Conservation (phyloP, 495 filamentous ascomycete species). For the Physcia stellaris region DNA sequence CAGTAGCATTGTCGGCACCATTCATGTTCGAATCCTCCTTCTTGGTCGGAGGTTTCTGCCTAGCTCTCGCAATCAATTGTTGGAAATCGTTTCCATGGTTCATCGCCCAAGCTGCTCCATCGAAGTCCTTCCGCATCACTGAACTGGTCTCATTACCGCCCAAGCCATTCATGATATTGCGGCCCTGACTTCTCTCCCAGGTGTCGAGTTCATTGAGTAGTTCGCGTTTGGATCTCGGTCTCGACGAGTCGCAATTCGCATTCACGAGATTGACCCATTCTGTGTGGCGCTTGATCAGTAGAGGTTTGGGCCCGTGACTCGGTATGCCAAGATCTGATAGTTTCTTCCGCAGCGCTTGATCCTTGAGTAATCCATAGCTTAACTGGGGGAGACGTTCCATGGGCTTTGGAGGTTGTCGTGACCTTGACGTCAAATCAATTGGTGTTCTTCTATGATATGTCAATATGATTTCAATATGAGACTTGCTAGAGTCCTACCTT, state of each 20-base stretch:
- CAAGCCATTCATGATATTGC: conserved; percentile 8
- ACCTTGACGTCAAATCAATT: conserved; percentile 9
- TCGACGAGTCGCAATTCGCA: conserved; percentile 77
- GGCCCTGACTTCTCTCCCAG: conserved; percentile 68
- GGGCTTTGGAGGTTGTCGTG: conserved; percentile 17
- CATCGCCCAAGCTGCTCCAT: conserved; percentile 59
- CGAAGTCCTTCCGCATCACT: conserved; percentile 71
- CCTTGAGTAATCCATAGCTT: conserved; percentile 71
- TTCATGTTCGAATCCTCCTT: not conserved
- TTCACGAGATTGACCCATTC: conserved; percentile 97
- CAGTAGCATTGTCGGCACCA: too few relatives aligned
- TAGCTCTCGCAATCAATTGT: conserved; percentile 59
- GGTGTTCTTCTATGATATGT: not conserved
- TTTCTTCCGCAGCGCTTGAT: conserved; percentile 62
- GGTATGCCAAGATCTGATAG: conserved; percentile 73
- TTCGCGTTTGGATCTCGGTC: conserved; percentile 54
- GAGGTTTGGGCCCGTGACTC: conserved; percentile 43
- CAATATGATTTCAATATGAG: not conserved
- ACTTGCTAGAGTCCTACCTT: conserved; percentile 1
- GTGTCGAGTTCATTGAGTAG: conserved; percentile 62
- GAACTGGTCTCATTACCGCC: conserved; percentile 19
- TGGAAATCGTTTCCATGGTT: conserved; percentile 63
- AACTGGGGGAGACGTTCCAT: conserved; percentile 57
- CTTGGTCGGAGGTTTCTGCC: conserved; percentile 24
- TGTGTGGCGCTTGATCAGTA: conserved; percentile 66